Conservation (phyloP, 2,329 filamentous ascomycete genomes). For the Neonectria faginata region DNA sequence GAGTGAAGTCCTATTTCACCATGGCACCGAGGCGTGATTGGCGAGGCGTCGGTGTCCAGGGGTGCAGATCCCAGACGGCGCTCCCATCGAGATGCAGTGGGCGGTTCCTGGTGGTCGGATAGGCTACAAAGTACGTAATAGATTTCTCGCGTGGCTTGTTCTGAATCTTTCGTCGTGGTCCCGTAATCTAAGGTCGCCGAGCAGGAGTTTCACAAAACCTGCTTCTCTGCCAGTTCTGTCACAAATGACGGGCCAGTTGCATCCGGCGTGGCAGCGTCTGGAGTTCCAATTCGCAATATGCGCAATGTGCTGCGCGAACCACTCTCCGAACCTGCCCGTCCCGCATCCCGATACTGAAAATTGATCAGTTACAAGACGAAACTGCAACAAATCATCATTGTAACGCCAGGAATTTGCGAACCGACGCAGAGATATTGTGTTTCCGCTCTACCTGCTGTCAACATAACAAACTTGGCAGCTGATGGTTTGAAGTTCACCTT, state of each 20-base stretch:
- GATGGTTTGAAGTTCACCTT: too few relatives aligned
- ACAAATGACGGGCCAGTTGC: not conserved
- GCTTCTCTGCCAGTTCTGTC: not conserved
- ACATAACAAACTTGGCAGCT: too few relatives aligned
- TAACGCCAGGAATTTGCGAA: too few relatives aligned
- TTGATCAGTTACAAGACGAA: too few relatives aligned
- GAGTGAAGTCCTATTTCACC: not conserved
- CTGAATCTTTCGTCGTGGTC: not conserved
- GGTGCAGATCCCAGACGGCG: not conserved
- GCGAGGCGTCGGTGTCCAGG: too few relatives aligned
- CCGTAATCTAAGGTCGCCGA: not conserved
- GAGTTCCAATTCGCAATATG: not conserved
- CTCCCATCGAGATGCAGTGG: not conserved
- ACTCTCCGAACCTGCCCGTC: not conserved
- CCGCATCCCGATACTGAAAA: too few relatives aligned
- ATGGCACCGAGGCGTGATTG: not conserved
- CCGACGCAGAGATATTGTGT: too few relatives aligned
- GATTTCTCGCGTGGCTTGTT: not conserved
- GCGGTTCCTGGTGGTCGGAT: not conserved
- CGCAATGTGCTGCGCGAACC: not conserved
- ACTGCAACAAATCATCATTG: too few relatives aligned
- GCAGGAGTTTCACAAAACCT: not conserved
- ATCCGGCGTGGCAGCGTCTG: not conserved
- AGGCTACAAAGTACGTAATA: not conserved
- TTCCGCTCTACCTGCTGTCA: too few relatives aligned